These are phyloP conservation scores for Collybiopsis luxurians DNA, from an alignment of 768 basidiomycete species.

Conservation along the genomic window DNA sequence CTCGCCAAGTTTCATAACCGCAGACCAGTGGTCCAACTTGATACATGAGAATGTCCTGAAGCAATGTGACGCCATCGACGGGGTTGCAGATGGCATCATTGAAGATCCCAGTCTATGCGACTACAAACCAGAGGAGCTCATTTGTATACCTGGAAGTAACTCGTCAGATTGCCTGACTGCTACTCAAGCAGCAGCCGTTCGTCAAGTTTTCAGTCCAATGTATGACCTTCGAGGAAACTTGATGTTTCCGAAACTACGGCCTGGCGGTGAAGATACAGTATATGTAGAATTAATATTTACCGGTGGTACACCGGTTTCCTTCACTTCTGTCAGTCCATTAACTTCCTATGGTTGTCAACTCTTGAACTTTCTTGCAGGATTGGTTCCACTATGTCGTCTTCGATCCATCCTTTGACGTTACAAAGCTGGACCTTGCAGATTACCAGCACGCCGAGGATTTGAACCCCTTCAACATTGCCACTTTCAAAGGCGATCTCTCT, in stretches of 20 bases:
- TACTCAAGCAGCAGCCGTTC: conserved; percentile 12
- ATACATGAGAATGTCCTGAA: conserved; percentile 16
- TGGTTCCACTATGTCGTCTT: conserved; percentile 1
- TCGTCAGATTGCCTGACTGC: conserved; percentile 11
- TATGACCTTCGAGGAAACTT: conserved; percentile 8
- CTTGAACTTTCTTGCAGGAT: background rate
- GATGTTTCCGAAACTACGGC: conserved; percentile 11
- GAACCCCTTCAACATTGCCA: conserved; percentile 2
- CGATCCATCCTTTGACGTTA: background rate
- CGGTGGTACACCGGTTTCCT: background rate
- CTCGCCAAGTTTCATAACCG: conserved; percentile 11
- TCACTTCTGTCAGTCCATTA: background rate
- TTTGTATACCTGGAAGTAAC: conserved; percentile 5
- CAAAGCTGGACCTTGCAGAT: background rate
- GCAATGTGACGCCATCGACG: conserved; percentile 19
- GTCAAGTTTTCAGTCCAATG: conserved; percentile 10
- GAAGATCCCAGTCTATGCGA: conserved; percentile 16
- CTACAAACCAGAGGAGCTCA: conserved; percentile 14
- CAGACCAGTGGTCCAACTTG: conserved; percentile 9
- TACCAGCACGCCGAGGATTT: background rate
- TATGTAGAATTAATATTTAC: conserved; percentile 1
- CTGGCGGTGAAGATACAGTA: conserved; percentile 6
- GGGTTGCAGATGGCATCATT: conserved; percentile 17
- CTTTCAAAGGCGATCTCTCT: conserved; percentile 12
- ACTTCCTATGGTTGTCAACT: background rate